Percentiles rank a stretch among this genome's conserved stretches.
Conservation (phyloP, 305 asterid genomes). For the Fraxinus latifolia region DNA sequence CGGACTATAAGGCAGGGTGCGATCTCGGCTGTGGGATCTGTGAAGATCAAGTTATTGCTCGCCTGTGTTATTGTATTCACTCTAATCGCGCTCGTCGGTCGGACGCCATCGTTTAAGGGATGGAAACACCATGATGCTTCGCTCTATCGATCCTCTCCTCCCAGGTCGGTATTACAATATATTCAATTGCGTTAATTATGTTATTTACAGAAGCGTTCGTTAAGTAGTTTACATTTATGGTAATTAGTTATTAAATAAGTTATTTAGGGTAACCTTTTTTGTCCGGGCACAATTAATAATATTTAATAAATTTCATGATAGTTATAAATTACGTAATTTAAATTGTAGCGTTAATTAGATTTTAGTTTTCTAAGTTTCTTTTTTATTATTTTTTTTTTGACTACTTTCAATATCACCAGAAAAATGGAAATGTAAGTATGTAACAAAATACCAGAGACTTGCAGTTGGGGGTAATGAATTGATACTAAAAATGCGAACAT, state of each 20-base stretch:
- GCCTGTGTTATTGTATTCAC: constrained; percentile 39
- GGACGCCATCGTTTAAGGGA: constrained; percentile 50
- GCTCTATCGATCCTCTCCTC: constrained; percentile 35
- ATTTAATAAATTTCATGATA: not conserved
- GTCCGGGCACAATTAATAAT: not conserved
- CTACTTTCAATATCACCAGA: not conserved
- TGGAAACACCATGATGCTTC: constrained; percentile 43
- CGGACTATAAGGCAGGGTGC: constrained; percentile 67
- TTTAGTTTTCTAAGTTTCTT: not conserved
- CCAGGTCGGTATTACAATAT: constrained; percentile 33
- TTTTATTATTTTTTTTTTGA: not conserved
- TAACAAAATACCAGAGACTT: not conserved
- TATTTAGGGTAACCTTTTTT: not conserved
- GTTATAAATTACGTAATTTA: not conserved
- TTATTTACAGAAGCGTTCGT: not conserved
- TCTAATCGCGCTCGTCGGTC: constrained; percentile 43
- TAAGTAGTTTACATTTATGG: constrained; percentile 15
- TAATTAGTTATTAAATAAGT: not conserved
- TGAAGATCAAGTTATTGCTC: constrained; percentile 54
- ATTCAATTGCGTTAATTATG: constrained; percentile 1
- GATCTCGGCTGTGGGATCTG: constrained; percentile 54
- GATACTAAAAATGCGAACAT: not conserved
- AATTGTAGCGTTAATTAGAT: not conserved
- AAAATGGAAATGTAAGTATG: not conserved
- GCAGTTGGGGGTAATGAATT: not conserved